phyloP scores from a whole-genome alignment of 1,284 basidiomycete genomes.

The Cryptococcus sp. region DNA sequence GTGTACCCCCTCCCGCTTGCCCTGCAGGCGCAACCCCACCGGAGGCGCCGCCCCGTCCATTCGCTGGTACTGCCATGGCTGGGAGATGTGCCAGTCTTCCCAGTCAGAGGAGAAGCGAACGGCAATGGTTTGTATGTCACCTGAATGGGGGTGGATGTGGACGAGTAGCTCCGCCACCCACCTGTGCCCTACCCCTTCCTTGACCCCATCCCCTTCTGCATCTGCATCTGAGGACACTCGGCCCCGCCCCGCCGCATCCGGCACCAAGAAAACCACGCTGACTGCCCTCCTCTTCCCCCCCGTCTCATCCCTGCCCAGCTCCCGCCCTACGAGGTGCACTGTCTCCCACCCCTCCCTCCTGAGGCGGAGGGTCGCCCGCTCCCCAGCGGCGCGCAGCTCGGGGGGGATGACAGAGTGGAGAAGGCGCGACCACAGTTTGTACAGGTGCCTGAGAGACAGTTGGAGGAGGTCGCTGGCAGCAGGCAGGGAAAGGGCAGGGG shows the following conservation, averaged over 20 bases:
- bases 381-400: slow-evolving; percentile 5
- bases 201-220: background rate
- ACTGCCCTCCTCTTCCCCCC: slow-evolving; percentile 6
- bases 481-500: background rate
- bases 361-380: slow-evolving; percentile 10
- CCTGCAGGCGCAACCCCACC: background rate
- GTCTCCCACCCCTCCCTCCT: slow-evolving; percentile 19
- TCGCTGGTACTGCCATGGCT: slow-evolving; percentile 1
- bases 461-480: background rate
- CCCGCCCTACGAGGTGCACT: slow-evolving; percentile 19
- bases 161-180: slow-evolving; percentile 22
- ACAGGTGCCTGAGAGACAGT: slow-evolving; percentile 1
- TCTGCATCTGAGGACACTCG: no score
- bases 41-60: background rate
- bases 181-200: slow-evolving; percentile 13
- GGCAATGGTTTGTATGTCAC: slow-evolving; percentile 16
- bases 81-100: slow-evolving; percentile 24
- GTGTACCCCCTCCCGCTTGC: slow-evolving; percentile 4
- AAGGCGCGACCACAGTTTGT: slow-evolving; percentile 15
- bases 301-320: background rate
- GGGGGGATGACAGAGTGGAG: background rate
- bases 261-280: slow-evolving; percentile 20
- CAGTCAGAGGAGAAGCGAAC: slow-evolving; percentile 19
- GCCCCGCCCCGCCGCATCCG: background rate
- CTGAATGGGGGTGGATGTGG: background rate